Conservation (phyloP, 2,329 filamentous ascomycete genomes). For the Incumbomyces lentus region DNA sequence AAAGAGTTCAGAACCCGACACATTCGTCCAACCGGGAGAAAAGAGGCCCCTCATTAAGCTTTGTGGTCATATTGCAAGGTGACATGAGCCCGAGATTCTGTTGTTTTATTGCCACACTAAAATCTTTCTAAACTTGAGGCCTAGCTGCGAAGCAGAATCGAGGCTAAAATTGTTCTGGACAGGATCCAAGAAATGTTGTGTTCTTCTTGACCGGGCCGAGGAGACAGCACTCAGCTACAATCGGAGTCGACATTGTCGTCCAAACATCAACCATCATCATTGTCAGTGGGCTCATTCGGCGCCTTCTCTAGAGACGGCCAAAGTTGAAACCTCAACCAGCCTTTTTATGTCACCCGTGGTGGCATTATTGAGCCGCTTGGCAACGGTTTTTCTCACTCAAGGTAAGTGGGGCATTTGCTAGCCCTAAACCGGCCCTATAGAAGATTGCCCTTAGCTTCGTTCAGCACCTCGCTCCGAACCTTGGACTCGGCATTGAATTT, state of each 20-base stretch:
- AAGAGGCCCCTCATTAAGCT: background rate
- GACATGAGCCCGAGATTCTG: background rate
- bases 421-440: constrained; percentile 1
- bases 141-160: background rate
- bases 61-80: background rate
- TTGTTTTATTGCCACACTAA: background rate
- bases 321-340: no score
- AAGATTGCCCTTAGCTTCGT: constrained; percentile 2
- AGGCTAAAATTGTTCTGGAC: no score
- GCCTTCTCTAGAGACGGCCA: no score
- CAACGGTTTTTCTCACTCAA: constrained; percentile 6
- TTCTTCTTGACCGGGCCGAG: background rate
- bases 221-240: no score
- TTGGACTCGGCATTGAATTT: background rate
- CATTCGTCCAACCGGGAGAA: constrained; percentile 1
- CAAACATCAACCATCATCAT: no score
- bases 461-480: constrained; percentile 4
- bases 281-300: no score
- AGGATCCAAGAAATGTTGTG: no score
- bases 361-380: constrained; percentile 1
- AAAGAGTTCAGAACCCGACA: background rate
- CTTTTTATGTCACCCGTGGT: background rate
- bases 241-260: no score
- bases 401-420: constrained; percentile 5
- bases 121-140: no score